Conservation (phyloP, 2,329 filamentous ascomycete genomes). For the Curvularia hawaiiensis region DNA sequence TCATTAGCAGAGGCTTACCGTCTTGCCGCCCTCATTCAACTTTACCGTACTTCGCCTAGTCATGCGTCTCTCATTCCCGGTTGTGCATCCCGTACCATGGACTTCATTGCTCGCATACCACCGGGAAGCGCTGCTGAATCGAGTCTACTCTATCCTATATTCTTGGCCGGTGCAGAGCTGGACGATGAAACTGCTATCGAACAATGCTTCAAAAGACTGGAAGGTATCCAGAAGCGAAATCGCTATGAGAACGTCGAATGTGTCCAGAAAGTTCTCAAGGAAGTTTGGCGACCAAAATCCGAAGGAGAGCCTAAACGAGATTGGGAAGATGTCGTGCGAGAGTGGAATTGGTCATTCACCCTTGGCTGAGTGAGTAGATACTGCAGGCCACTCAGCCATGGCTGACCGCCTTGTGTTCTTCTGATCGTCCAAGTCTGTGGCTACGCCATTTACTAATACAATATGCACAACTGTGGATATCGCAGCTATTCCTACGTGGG, state of each 20-base stretch:
- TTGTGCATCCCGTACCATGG: slow-evolving; percentile 41
- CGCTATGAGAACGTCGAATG: slow-evolving; percentile 43
- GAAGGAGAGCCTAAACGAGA: slow-evolving; percentile 36
- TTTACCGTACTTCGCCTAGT: slow-evolving; percentile 39
- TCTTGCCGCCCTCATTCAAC: slow-evolving; percentile 42
- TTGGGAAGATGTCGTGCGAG: slow-evolving; percentile 44
- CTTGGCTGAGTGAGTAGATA: slow-evolving; percentile 24
- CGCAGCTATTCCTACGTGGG: no score
- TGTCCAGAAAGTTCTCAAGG: slow-evolving; percentile 43
- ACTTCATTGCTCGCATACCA: slow-evolving; percentile 43
- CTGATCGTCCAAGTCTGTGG: no score
- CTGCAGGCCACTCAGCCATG: background rate
- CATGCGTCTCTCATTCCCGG: slow-evolving; percentile 33
- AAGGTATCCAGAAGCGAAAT: slow-evolving; percentile 41
- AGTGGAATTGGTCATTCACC: slow-evolving; percentile 45
- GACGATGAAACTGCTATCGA: slow-evolving; percentile 36
- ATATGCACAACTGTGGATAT: no score
- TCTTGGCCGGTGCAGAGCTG: slow-evolving; percentile 43
- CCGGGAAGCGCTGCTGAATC: slow-evolving; percentile 43
- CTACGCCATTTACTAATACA: no score
- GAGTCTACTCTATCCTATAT: slow-evolving; percentile 44
- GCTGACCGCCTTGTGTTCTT: no score
- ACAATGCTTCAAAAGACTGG: slow-evolving; percentile 37
- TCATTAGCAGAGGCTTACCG: slow-evolving; percentile 44
- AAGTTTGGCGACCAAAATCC: slow-evolving; percentile 41